phyloP scores from a whole-genome alignment of 495 filamentous ascomycete genomes.

The Friedmanniomyces simplex region DNA sequence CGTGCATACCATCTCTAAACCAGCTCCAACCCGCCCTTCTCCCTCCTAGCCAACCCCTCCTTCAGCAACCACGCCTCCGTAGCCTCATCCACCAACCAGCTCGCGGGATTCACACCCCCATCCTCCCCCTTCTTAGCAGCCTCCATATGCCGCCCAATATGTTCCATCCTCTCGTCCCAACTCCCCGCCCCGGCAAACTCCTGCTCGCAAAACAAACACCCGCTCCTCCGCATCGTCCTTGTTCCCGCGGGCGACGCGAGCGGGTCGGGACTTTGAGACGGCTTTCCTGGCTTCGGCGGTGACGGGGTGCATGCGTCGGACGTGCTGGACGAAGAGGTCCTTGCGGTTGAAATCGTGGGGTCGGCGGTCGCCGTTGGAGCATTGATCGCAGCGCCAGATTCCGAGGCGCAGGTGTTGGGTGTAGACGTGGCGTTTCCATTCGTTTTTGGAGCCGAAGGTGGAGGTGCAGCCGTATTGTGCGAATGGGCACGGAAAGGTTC shows the following conservation, averaged over 20 bases:
- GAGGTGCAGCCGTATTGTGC: slow-evolving; percentile 70
- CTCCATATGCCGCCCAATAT: slow-evolving; percentile 77
- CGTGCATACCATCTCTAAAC: neutral
- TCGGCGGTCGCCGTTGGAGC: slow-evolving; percentile 42
- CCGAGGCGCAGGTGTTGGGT: slow-evolving; percentile 71
- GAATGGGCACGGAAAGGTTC: slow-evolving; percentile 75
- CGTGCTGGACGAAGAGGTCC: slow-evolving; percentile 85
- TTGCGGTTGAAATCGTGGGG: slow-evolving; percentile 79
- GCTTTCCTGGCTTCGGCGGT: slow-evolving; percentile 16
- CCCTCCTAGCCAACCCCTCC: slow-evolving; percentile 35
- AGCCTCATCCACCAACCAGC: slow-evolving; percentile 36
- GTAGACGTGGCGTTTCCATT: slow-evolving; percentile 87
- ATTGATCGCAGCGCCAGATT: slow-evolving; percentile 72
- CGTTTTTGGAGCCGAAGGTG: slow-evolving; percentile 85
- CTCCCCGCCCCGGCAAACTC: slow-evolving; percentile 51
- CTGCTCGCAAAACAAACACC: slow-evolving; percentile 57
- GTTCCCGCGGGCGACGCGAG: slow-evolving; percentile 11
- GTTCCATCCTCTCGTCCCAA: slow-evolving; percentile 86
- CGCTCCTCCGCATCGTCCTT: slow-evolving; percentile 41
- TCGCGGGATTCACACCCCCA: slow-evolving; percentile 26
- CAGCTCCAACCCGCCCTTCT: neutral
- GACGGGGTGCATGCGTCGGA: slow-evolving; percentile 73
- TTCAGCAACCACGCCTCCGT: slow-evolving; percentile 44
- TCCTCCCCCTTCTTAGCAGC: slow-evolving; percentile 30
- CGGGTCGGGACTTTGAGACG: slow-evolving; percentile 38